A percentile compares a stretch with the other conserved stretches of the same genome.
phyloP scores from a whole-genome alignment of 129 eudicot species.

The Artemisia argyi region DNA sequence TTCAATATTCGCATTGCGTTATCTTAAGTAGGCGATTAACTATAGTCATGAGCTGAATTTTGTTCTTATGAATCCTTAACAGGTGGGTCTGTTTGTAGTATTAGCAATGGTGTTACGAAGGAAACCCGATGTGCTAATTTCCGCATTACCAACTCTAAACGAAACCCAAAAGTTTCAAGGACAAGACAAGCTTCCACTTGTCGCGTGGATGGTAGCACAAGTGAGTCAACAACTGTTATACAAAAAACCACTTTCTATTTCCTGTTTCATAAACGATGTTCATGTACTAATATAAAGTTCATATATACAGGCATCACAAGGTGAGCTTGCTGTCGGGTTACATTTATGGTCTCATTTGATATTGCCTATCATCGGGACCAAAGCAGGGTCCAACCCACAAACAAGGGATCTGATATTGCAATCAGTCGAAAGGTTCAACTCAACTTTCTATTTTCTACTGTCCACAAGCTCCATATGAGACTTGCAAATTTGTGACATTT shows the following conservation, averaged over 20 bases:
- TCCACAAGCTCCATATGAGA: not conserved
- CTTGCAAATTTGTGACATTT: not conserved
- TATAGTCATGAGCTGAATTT: constrained; percentile 9
- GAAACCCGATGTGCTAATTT: constrained; percentile 79
- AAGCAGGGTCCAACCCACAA: constrained; percentile 86
- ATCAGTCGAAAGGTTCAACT: constrained; percentile 70
- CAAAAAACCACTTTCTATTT: too few species aligned
- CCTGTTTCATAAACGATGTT: constrained; percentile 8
- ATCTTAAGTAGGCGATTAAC: not conserved
- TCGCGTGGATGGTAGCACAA: constrained; percentile 94
- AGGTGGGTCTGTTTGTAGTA: constrained; percentile 84
- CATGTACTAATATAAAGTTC: constrained; percentile 10
- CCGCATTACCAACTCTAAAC: constrained; percentile 54
- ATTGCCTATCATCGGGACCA: constrained; percentile 81
- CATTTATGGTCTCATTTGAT: constrained; percentile 73
- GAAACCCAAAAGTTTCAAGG: constrained; percentile 84
- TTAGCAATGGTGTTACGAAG: constrained; percentile 84
- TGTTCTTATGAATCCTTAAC: constrained; percentile 16
- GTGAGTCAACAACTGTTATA: constrained; percentile 34
- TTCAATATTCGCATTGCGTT: too few species aligned
- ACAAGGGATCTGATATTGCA: constrained; percentile 86
- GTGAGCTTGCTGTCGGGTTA: constrained; percentile 79
- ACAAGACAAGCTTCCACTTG: constrained; percentile 83
- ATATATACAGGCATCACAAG: constrained; percentile 62
- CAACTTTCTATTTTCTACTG: not conserved